Evolutionary conservation across 176 grass and related monocot species (phyloP), one percentile per base, ranked within the genome.

Genomic region (bread wheat (Triticum aestivum)): DNA sequence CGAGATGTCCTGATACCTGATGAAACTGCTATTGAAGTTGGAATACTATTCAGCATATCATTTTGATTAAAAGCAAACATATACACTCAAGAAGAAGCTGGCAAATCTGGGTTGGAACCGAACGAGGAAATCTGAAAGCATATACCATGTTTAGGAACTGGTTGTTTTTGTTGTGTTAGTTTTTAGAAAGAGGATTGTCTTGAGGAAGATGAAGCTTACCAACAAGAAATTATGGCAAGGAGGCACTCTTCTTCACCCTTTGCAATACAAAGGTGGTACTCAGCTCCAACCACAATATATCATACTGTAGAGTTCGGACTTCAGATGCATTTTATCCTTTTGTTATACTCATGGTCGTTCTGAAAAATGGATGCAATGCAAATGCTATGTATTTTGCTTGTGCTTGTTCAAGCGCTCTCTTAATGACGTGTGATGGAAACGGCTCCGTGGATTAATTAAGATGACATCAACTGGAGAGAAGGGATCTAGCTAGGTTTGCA

Each of bases 231-330:
- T 80, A 83, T 81, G 88, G 78, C 7, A 92, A 98, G 63, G 96
- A 98, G 82, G 90, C 93, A 75, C 91, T 98, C 49, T 98, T 98
- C 86, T 98, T 93, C 76, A 96, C 93, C 62, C 86, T 98, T 81
- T 96, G 96, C 76, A 92, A 94, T n/a, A 86, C 92, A 2, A 92
- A 98, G 96, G 96, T 98, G 27, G 27, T 27, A 91, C 26, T 63
- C 5, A 61, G 3, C 44, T 77, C 65, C 21, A 52, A 61, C 9
- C 15, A 75, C 4, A 82, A 65, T 75, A 34, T 79, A 66, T 61
- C 17, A 65, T 84, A n/a, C 32, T 84, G 30, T 41, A n/a, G 39
- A 65, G 30, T 61, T 33, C 56, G 1, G 39, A 9, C 39, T 41
- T 41, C 39, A 0, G 39, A 73, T 6, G 23, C 20, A 66, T 45